Percentiles rank a stretch among this genome's conserved stretches.
These are phyloP conservation scores for Cylindrotheca fusiformis DNA, from an alignment of 108 stramenopile species.

Conservation along the genomic window DNA sequence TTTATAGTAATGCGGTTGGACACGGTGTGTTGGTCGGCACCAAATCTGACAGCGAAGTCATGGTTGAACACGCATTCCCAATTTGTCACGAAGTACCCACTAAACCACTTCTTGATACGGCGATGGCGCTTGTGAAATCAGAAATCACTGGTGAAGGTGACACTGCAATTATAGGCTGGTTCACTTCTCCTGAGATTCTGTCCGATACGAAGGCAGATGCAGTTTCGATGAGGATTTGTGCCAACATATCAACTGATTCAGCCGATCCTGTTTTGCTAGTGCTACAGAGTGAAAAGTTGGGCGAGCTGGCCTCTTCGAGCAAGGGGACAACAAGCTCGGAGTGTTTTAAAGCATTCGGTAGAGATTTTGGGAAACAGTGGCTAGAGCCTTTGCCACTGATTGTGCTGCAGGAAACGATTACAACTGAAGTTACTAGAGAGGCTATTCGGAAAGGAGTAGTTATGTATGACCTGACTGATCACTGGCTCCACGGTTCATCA, in stretches of 20 bases:
- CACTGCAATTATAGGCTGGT: slow-evolving; percentile 67
- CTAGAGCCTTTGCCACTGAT: slow-evolving; percentile 14
- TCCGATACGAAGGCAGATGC: slow-evolving; percentile 31
- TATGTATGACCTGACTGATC: slow-evolving; percentile 42
- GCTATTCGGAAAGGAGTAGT: slow-evolving; percentile 11
- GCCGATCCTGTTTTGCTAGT: slow-evolving; percentile 17
- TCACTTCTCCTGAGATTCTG: slow-evolving; percentile 44
- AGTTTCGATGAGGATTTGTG: slow-evolving; percentile 44
- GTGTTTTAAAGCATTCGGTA: slow-evolving; percentile 38
- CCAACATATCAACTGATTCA: slow-evolving; percentile 23
- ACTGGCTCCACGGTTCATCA: slow-evolving; percentile 27
- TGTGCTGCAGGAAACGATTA: slow-evolving; percentile 7
- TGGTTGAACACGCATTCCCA: slow-evolving; percentile 50
- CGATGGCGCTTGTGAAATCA: slow-evolving; percentile 39
- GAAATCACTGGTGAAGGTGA: background rate
- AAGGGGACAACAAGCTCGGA: slow-evolving; percentile 1
- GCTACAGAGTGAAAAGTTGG: slow-evolving; percentile 1
- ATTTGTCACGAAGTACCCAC: slow-evolving; percentile 79
- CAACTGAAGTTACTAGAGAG: background rate
- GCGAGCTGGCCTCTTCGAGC: background rate
- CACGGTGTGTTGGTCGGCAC: slow-evolving; percentile 68
- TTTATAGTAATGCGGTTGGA: slow-evolving; percentile 33
- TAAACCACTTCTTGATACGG: slow-evolving; percentile 58
- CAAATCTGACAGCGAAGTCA: background rate
- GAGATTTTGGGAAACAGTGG: slow-evolving; percentile 54